Conservation (phyloP, 2,329 filamentous ascomycete species). For the Alternaria hordeiaustralica region DNA sequence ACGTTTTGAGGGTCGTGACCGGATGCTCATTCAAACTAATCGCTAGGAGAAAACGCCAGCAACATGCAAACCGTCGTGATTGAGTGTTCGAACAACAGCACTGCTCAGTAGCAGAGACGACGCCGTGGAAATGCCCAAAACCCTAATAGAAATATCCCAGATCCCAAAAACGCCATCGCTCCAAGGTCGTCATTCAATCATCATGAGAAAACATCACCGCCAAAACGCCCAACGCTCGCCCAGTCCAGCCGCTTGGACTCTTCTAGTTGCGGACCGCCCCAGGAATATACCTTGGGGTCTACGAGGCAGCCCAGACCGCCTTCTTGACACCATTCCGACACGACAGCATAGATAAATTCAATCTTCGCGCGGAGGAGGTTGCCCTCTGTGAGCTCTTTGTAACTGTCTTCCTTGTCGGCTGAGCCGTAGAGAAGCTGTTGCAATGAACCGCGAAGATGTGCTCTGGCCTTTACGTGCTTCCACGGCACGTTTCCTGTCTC, state of each 20-base stretch:
- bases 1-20: conserved; percentile 8
- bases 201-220: conserved; percentile 52
- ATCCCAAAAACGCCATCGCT: conserved; percentile 42
- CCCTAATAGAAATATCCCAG: conserved; percentile 32
- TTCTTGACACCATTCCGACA: conserved; percentile 74
- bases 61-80: conserved; percentile 32
- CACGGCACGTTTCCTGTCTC: conserved; percentile 67
- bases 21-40: conserved; percentile 25
- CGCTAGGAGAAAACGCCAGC: conserved; percentile 15
- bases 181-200: conserved; percentile 21
- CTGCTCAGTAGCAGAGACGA: conserved; percentile 22
- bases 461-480: conserved; percentile 71
- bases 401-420: conserved; percentile 57
- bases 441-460: conserved; percentile 73
- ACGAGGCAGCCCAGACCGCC: conserved; percentile 67
- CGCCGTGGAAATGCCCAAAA: conserved; percentile 42
- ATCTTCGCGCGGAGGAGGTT: conserved; percentile 79
- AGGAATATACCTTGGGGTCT: conserved; percentile 47
- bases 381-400: conserved; percentile 65
- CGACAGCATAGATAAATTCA: conserved; percentile 71
- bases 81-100: conserved; percentile 31
- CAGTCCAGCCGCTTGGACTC: conserved; percentile 55
- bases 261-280: conserved; percentile 53
- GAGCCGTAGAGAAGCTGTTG: conserved; percentile 73
- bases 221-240: conserved; percentile 57